phyloP scores from a whole-genome alignment of 495 filamentous ascomycete species.

The Penicillium argentinense region DNA sequence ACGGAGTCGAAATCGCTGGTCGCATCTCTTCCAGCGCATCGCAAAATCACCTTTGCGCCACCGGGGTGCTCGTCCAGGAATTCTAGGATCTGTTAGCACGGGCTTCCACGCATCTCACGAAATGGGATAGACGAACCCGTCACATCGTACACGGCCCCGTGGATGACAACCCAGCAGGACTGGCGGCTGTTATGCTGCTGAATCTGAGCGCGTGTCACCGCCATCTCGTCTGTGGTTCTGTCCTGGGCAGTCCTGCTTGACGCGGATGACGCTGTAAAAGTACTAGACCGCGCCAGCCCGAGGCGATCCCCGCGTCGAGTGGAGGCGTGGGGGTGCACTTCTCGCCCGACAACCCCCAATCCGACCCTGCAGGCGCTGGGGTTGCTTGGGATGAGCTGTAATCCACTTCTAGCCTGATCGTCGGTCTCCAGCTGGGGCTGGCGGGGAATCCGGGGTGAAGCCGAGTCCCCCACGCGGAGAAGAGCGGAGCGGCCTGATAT shows the following conservation, averaged over 20 bases:
- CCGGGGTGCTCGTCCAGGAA: constrained; percentile 68
- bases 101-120: background rate
- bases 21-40: constrained; percentile 84
- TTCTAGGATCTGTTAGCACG: constrained; percentile 11
- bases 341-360: too few relatives aligned
- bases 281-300: background rate
- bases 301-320: background rate
- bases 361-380: too few relatives aligned
- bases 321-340: constrained; percentile 2
- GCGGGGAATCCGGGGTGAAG: constrained; percentile 7
- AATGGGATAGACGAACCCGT: constrained; percentile 46
- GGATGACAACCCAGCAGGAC: constrained; percentile 80
- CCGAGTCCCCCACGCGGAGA: background rate
- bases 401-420: too few relatives aligned
- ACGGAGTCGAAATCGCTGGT: constrained; percentile 82
- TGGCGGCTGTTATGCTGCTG: constrained; percentile 65
- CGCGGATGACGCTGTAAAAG: background rate
- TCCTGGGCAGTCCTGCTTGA: background rate
- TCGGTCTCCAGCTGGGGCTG: too few relatives aligned
- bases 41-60: constrained; percentile 74
- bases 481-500: background rate
- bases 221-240: constrained; percentile 8
- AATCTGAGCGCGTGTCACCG: constrained; percentile 49
- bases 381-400: too few relatives aligned
- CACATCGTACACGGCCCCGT: constrained; percentile 77